phyloP scores from a whole-genome alignment of 306 rosid genomes.

The Fragaria vesca region DNA sequence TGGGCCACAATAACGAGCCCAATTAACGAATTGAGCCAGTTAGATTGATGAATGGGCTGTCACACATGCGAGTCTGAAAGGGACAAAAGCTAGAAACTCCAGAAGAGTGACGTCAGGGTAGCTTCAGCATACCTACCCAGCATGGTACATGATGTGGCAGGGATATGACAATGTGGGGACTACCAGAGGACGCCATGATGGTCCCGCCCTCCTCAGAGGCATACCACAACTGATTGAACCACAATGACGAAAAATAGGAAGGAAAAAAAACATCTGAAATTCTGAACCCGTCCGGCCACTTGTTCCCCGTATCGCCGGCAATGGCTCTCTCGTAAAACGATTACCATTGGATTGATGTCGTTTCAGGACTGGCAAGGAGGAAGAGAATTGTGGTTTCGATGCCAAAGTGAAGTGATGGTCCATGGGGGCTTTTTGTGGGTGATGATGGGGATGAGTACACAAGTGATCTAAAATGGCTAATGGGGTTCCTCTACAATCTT shows the following conservation, averaged over 20 bases:
- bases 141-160: conserved; percentile 25
- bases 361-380: not conserved
- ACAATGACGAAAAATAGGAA: not conserved
- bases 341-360: not conserved
- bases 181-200: not conserved
- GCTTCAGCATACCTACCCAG: conserved; percentile 31
- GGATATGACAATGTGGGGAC: not conserved
- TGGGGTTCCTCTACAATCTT: too few species aligned
- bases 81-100: not conserved
- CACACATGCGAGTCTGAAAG: not conserved
- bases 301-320: conserved; percentile 31
- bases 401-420: conserved; percentile 8
- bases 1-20: not conserved
- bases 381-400: conserved; percentile 6
- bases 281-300: conserved; percentile 14
- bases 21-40: not conserved
- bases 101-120: conserved; percentile 7
- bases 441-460: not conserved
- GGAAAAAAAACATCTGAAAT: conserved; percentile 7
- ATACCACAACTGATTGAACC: conserved; percentile 14
- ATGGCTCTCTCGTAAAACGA: not conserved
- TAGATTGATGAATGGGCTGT: not conserved
- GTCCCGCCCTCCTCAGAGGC: conserved; percentile 14
- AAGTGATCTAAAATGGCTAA: too few species aligned
- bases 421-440: conserved; percentile 7